These are phyloP conservation scores for Hymenoscyphus infarciens DNA, from an alignment of 2,329 filamentous ascomycete genomes.

Conservation along the genomic window DNA sequence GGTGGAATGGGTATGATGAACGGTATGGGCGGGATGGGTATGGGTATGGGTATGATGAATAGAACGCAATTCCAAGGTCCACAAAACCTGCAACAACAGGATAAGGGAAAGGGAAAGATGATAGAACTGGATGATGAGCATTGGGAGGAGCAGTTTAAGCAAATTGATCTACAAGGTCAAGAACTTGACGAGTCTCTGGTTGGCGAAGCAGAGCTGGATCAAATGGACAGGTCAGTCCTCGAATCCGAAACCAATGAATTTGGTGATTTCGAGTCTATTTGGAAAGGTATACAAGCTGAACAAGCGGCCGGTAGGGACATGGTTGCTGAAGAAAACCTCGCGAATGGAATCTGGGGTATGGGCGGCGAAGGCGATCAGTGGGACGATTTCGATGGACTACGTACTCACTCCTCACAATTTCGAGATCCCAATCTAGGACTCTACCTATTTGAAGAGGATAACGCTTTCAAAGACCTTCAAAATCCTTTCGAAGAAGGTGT, in stretches of 20 bases:
- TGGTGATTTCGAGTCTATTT: slow-evolving; percentile 87
- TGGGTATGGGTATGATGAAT: slow-evolving; percentile 46
- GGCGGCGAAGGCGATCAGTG: slow-evolving; percentile 77
- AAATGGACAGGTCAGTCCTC: slow-evolving; percentile 79
- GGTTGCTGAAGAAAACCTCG: slow-evolving; percentile 58
- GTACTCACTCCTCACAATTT: slow-evolving; percentile 60
- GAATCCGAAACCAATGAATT: slow-evolving; percentile 71
- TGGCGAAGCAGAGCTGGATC: slow-evolving; percentile 66
- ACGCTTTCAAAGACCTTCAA: slow-evolving; percentile 74
- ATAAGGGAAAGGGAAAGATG: slow-evolving; percentile 84
- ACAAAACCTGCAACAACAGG: slow-evolving; percentile 43
- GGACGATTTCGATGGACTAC: slow-evolving; percentile 68
- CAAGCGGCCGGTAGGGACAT: slow-evolving; percentile 66
- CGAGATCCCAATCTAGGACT: slow-evolving; percentile 77
- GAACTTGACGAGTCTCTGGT: slow-evolving; percentile 41
- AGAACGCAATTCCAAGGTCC: slow-evolving; percentile 42
- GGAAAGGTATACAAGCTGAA: slow-evolving; percentile 78
- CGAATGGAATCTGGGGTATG: slow-evolving; percentile 44
- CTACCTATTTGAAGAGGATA: slow-evolving; percentile 94
- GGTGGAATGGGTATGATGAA: slow-evolving; percentile 40
- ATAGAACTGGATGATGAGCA: slow-evolving; percentile 90
- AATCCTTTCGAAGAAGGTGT: slow-evolving; percentile 93
- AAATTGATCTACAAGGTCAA: slow-evolving; percentile 66
- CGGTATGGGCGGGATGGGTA: slow-evolving; percentile 30
- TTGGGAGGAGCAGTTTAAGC: slow-evolving; percentile 95